Conservation (phyloP, 2,329 filamentous ascomycete genomes). For the Talaromyces piceae region DNA sequence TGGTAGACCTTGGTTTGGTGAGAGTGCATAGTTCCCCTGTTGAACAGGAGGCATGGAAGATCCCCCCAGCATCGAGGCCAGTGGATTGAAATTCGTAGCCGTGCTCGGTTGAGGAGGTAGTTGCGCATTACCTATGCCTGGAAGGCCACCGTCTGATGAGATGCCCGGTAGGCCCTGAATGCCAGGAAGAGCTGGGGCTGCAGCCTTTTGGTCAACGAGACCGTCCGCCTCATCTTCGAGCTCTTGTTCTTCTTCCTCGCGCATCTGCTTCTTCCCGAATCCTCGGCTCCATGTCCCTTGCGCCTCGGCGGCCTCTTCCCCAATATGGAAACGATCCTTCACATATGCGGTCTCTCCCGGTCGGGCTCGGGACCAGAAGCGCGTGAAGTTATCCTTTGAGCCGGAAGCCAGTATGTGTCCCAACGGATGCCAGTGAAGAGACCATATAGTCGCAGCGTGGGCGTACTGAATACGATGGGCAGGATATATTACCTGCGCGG, state of each 20-base stretch:
- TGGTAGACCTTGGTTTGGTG: conserved; percentile 28
- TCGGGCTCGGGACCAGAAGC: conserved; percentile 89
- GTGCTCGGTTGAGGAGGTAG: conserved; percentile 26
- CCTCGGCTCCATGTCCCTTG: conserved; percentile 90
- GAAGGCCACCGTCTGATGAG: conserved; percentile 41
- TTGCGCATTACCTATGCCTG: conserved; percentile 41
- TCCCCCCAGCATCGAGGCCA: conserved; percentile 41
- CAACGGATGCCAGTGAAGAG: conserved; percentile 92
- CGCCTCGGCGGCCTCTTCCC: conserved; percentile 84
- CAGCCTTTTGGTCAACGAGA: conserved; percentile 78
- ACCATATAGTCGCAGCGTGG: conserved; percentile 95
- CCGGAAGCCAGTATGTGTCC: conserved; percentile 93
- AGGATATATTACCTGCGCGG: conserved; percentile 85
- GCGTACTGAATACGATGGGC: conserved; percentile 81
- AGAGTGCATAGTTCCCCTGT: conserved; percentile 14
- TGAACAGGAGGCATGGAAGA: conserved; percentile 28
- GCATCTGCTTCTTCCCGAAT: conserved; percentile 66
- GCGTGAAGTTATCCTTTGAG: conserved; percentile 91
- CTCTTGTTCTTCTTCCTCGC: conserved; percentile 91
- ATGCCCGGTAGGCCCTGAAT: conserved; percentile 47
- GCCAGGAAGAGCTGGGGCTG: conserved; percentile 46
- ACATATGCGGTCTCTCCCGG: conserved; percentile 80
- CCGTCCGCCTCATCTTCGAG: conserved; percentile 89
- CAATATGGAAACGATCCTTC: conserved; percentile 92
- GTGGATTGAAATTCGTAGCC: conserved; percentile 36